Evolutionary conservation across 257 asterid species (phyloP), one percentile per base, ranked within the genome.

Genomic region (Ilex asprella): DNA sequence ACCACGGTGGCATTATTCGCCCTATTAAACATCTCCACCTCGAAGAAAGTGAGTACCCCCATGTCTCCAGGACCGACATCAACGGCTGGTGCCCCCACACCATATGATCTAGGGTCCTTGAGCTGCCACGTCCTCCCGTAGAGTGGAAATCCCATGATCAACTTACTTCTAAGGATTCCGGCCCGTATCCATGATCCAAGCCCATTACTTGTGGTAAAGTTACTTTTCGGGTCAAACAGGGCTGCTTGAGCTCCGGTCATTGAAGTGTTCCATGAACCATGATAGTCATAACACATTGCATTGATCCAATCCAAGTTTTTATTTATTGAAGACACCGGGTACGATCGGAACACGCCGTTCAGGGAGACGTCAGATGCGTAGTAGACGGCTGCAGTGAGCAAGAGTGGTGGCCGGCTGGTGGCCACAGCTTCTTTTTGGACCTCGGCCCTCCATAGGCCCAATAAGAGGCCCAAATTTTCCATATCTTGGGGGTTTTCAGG

Each of bases 191-290:
- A 90, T 11, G 84, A 77, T 12, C 63, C 66, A 5, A 91, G 60
- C 51, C 98, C 96, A 39, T 79, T 82, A 16, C 91, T 84, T 1
- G 94, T 86, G 76, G 88, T 84, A 3, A 88, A 3, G 16, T 82
- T 86, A 29, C 81, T 82, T 1, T 72, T 81, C 12, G 86, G 64
- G 68, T 82, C 85, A 54, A 69, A 84, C 6, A 88, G 70, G 2
- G 96, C 95, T 2, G 98, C 90, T 0, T 82, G 94, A 1, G 93
- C 89, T 9, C 96, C 98, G 0, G 98, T 91, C 16, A 63, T 52
- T 3, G 82, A 29, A 0, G 73, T 44, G 41, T 88, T 76, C 98
- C 96, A 91, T 10, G 75, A 72, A 7, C 96, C 96, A 6, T 59
- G 81, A 43, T 84, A 87, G 67, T 91, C 98, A 56, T 91, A 91